Conservation (phyloP, 1,284 basidiomycete species). For the Agroathelia rolfsii region DNA sequence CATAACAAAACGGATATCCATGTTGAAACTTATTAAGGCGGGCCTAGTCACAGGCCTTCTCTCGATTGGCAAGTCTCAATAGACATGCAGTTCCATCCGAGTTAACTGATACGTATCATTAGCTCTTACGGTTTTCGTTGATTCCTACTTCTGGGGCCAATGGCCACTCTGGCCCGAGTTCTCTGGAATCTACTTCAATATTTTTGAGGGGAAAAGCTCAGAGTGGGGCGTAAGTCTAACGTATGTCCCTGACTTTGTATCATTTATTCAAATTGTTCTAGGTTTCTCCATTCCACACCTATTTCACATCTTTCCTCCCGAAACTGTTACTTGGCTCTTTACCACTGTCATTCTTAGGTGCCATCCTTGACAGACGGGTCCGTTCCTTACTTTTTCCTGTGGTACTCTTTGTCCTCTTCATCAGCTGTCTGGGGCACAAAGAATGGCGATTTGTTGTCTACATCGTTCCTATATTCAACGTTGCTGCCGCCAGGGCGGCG, state of each 20-base stretch:
- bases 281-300: constrained; percentile 67
- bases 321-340: constrained; percentile 65
- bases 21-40: constrained; percentile 37
- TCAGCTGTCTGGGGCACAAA: constrained; percentile 79
- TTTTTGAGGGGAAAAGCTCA: constrained; percentile 75
- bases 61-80: constrained; percentile 46
- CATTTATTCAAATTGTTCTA: constrained; percentile 20
- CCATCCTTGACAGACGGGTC: constrained; percentile 35
- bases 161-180: constrained; percentile 84
- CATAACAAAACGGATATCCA: constrained; percentile 29
- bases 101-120: background rate
- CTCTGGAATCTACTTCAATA: constrained; percentile 76
- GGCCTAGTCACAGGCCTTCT: constrained; percentile 44
- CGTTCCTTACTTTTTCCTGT: constrained; percentile 43
- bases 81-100: background rate
- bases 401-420: constrained; percentile 46
- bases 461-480: constrained; percentile 73
- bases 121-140: constrained; percentile 61
- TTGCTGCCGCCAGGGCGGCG: constrained; percentile 64
- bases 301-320: constrained; percentile 66
- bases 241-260: constrained; percentile 4
- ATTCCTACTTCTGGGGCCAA: constrained; percentile 81
- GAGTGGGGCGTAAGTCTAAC: constrained; percentile 79
- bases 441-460: constrained; percentile 97
- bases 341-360: constrained; percentile 54